Percentiles rank a stretch among this genome's conserved stretches.
Evolutionary conservation across 371 early-diverging fungal genomes (phyloP).

Genomic region (Mortierella sp.): DNA sequence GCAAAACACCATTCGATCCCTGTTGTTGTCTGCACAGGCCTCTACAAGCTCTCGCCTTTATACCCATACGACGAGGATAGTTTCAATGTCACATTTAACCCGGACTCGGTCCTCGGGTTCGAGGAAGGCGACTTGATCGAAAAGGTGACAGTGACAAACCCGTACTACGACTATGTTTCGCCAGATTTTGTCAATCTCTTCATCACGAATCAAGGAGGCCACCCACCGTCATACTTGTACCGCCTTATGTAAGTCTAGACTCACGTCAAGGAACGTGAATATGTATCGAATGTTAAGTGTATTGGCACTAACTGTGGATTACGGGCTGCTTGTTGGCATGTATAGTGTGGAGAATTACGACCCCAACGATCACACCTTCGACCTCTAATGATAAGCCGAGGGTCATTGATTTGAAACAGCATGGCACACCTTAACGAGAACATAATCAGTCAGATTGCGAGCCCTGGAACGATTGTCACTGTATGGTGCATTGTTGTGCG

Average conservation of each 20-base stretch:
- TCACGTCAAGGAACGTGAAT: too few species aligned
- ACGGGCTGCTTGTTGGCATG: neutral
- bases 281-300: neutral
- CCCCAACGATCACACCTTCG: constrained; percentile 40
- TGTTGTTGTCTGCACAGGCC: constrained; percentile 46
- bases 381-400: constrained; percentile 10
- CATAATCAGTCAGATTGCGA: too few species aligned
- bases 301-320: neutral
- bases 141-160: constrained; percentile 83
- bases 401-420: too few species aligned
- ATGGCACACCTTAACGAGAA: too few species aligned
- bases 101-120: constrained; percentile 85
- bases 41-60: constrained; percentile 62
- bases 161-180: constrained; percentile 90
- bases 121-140: constrained; percentile 85
- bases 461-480: too few species aligned
- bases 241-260: constrained; percentile 78
- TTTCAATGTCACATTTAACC: constrained; percentile 81
- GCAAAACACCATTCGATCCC: constrained; percentile 93
- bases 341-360: constrained; percentile 45
- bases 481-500: too few species aligned
- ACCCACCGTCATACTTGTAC: constrained; percentile 82
- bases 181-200: constrained; percentile 91
- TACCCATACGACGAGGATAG: constrained; percentile 90
- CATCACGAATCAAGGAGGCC: constrained; percentile 89